Base-by-base conservation (phyloP, 2,329 filamentous ascomycete genomes). In the Sarocladium oryzae region DNA sequence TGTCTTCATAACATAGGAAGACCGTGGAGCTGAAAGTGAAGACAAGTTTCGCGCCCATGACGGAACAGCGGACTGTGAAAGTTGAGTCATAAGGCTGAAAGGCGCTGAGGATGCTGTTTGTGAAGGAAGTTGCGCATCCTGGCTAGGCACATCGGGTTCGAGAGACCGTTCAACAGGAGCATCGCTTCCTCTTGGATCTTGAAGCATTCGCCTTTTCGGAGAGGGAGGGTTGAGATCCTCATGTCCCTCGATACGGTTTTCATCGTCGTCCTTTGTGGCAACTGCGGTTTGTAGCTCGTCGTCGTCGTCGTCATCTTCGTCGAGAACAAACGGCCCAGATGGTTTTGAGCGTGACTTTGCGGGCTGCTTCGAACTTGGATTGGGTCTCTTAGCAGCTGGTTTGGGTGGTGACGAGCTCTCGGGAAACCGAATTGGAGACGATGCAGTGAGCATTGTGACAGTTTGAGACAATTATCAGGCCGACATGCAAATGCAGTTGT, bases 341-440 rank as follows among this genome's bases (percentile, higher is more conserved):
- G 60, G 28, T 56, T 67, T 58, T 54, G 63, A 56, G 54, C 64
- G 67, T 15, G 69, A 50, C 58, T 69, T 60, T 18, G 51, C n/a
- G 15, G 57, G 68, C 55, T 58, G 56, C 56, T 41, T 62, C 60
- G 61, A 65, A 50, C 56, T 62, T 55, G 56, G 71, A 68, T 41
- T 48, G 7, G 43, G 43, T 4, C 43, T 24, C 26, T 48, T 48
- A 9, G 21, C 24, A 16, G 43, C 6, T 9, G 24, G 43, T 21
- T n/a, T n/a, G n/a, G 60, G 56, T 1, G 59, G 60, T 36, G 66
- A 66, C 21, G 79, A 79, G 59, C 72, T 80, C 6, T 71, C 65
- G 2, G 80, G 78, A 53, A 80, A 80, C 23, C 71, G 61, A 18
- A 82, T 66, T 2, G 82, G 78, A 13, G 83, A 84, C 6, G 83